These are phyloP conservation scores for Casaregolazyma suthepensis DNA, from an alignment of 1,139 yeast genomes.

Conservation along the genomic window DNA sequence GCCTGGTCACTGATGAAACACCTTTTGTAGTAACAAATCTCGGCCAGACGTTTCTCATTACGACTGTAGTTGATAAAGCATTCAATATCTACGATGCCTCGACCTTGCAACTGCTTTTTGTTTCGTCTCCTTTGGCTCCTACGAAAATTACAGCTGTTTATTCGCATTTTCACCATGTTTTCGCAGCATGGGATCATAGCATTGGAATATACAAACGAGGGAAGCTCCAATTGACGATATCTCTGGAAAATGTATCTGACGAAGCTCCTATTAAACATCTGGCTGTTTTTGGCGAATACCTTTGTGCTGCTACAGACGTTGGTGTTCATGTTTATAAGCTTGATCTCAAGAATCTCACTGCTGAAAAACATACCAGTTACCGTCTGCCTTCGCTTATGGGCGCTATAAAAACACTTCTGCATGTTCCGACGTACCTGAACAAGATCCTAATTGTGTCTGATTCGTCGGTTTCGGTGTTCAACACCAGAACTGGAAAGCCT, in stretches of 20 bases:
- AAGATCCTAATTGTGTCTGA: constrained; percentile 70
- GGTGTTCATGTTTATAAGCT: constrained; percentile 64
- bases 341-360: constrained; percentile 31
- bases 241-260: constrained; percentile 25
- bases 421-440: constrained; percentile 89
- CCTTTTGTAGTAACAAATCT: constrained; percentile 87
- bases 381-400: constrained; percentile 58
- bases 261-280: constrained; percentile 43
- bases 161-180: constrained; percentile 81
- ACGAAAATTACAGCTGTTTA: constrained; percentile 62
- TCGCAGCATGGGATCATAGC: constrained; percentile 64
- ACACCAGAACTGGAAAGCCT: constrained; percentile 72
- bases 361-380: constrained; percentile 59
- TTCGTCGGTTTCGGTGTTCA: constrained; percentile 53
- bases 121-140: constrained; percentile 73
- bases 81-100: constrained; percentile 94
- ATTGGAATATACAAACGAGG: constrained; percentile 86
- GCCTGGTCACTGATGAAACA: constrained; percentile 50
- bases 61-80: constrained; percentile 82
- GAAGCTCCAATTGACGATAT: constrained; percentile 51
- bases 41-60: constrained; percentile 82
- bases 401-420: constrained; percentile 60
- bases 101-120: constrained; percentile 77
- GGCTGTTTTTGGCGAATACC: constrained; percentile 70
- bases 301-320: constrained; percentile 53